Evolutionary conservation across 805 yeast species (phyloP).

Genomic region (Wickerhamiella parazyma): DNA sequence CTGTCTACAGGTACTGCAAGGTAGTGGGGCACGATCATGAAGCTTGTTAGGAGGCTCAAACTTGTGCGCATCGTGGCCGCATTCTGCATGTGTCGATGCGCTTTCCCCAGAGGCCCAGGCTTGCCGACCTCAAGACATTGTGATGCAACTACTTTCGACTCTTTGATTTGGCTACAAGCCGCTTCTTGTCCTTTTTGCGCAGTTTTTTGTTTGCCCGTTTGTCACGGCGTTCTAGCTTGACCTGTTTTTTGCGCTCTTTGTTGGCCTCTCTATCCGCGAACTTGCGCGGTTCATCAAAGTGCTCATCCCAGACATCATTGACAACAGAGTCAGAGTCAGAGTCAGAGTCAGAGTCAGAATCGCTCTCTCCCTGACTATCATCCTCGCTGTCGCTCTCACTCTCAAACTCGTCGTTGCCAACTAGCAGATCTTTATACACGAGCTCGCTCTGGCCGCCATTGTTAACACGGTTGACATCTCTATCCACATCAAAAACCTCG

Average conservation of each 20-base stretch:
- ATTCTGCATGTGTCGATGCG: too few species aligned
- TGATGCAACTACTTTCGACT: slow-evolving; percentile 17
- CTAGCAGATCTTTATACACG: slow-evolving; percentile 30
- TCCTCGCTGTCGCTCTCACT: slow-evolving; percentile 25
- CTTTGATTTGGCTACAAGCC: slow-evolving; percentile 44
- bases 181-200: slow-evolving; percentile 73
- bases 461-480: slow-evolving; percentile 46
- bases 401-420: slow-evolving; percentile 20
- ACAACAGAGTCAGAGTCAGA: slow-evolving; percentile 19
- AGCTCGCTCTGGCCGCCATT: slow-evolving; percentile 39
- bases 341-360: slow-evolving; percentile 25
- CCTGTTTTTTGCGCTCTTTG: slow-evolving; percentile 57
- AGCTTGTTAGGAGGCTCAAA: too few species aligned
- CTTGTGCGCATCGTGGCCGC: too few species aligned
- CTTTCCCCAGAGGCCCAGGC: too few species aligned
- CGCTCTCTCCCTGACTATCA: slow-evolving; percentile 22
- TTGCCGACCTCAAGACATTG: too few species aligned
- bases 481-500: slow-evolving; percentile 41
- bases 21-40: too few species aligned
- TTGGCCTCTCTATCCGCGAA: slow-evolving; percentile 67
- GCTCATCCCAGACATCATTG: slow-evolving; percentile 31
- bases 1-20: too few species aligned
- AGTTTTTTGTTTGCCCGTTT: slow-evolving; percentile 60
- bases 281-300: slow-evolving; percentile 51
- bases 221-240: slow-evolving; percentile 66